Conservation (phyloP, 139 green algal species). For the Picochlorum sp. region DNA sequence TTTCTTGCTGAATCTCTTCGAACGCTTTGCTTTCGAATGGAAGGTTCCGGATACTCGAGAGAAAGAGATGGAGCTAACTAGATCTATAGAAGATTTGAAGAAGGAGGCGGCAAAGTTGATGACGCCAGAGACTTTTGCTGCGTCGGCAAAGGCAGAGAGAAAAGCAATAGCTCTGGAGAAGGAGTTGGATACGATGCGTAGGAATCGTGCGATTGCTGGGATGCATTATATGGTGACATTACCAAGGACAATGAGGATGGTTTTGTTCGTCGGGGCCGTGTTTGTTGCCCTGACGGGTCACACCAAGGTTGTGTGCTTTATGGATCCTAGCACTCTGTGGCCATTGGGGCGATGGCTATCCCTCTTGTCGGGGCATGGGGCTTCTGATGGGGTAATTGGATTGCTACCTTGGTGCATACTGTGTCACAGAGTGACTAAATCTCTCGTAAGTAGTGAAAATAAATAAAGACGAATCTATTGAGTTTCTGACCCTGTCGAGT, state of each 20-base stretch:
- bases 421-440: slow-evolving; percentile 8
- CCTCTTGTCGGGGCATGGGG: neutral
- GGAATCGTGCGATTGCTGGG: neutral
- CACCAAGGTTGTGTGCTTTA: neutral
- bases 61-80: neutral
- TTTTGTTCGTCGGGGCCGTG: neutral
- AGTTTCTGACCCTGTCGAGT: too few species aligned
- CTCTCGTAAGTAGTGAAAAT: neutral
- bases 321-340: slow-evolving; percentile 2
- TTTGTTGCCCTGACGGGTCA: neutral
- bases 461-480: neutral
- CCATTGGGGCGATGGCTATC: slow-evolving; percentile 4
- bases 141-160: slow-evolving; percentile 26
- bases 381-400: neutral
- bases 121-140: slow-evolving; percentile 22
- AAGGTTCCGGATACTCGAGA: slow-evolving; percentile 5
- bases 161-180: slow-evolving; percentile 29
- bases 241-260: neutral
- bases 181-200: slow-evolving; percentile 15
- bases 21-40: neutral
- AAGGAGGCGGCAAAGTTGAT: slow-evolving; percentile 19
- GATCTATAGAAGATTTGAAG: slow-evolving; percentile 8
- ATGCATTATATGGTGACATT: neutral
- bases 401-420: slow-evolving; percentile 10
- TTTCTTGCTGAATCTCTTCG: neutral